Base-by-base conservation (phyloP, 331 rosid species). In the Ulmus americana region DNA sequence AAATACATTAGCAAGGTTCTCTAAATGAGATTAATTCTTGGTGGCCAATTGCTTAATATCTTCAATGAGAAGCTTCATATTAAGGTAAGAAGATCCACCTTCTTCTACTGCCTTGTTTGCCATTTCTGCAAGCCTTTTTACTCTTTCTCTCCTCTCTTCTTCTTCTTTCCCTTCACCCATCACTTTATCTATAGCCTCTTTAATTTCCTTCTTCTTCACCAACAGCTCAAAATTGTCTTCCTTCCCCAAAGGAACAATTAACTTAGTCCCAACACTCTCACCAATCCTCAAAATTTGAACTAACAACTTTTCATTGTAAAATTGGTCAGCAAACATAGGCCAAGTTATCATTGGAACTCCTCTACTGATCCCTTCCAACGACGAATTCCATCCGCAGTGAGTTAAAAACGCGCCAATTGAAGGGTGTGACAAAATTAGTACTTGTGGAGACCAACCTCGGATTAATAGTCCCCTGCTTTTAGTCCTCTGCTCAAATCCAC, bases 71-170 rank as follows among this genome's bases (percentile, higher is more conserved):
- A 62, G 8, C 16, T 53, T 46, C 14, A 82, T 70, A 10, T 78
- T 77, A 12, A 28, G 20, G 55, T 78, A 57, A 64, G 90, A 86
- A 55, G 95, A 84, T 0, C 90, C 90, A 10, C 84, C 90, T 73
- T 75, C 83, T 68, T 77, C 81, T 4, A 81, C 79, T 15, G 81
- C 78, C 46, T 56, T 65, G 67, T 75, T 69, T 12, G 85, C 90
- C 83, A 70, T 77, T 58, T 73, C 70, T 0, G 78, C 86, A 45
- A 81, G 55, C 61, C 61, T 73, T 18, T 45, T 68, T 5, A 50
- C 77, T 70, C 84, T 69, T 40, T 58, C 70, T 53, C 80, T 84
- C 41, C 86, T 86, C 80, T 68, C 80, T 54, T 68, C 71, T 14
- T 70, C 60, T 42, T 64, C 86, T 20, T 62, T 61, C 44, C 61